Base-by-base conservation (phyloP, 352 stramenopile genomes). In the Globisporangium splendens region DNA sequence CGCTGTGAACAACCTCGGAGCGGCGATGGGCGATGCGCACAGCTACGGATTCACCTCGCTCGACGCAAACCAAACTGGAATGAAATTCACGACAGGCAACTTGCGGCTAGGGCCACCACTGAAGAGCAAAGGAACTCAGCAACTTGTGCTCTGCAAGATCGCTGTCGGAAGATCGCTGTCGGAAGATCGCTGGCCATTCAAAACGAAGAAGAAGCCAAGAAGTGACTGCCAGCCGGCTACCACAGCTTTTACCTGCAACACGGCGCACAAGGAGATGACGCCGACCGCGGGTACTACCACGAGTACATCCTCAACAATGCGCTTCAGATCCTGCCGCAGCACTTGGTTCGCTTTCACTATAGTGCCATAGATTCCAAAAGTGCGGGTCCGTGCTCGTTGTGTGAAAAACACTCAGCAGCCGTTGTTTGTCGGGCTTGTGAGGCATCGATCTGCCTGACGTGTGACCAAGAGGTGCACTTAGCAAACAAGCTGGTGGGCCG, bases 401-500 rank as follows among this genome's bases (percentile, higher is more conserved):
- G 84, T 61, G 82, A 92, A 42, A 77, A 77, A 24, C 58, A 77
- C 14, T 28, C 67, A 1, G 84, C 82, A 6, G 62, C 67, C 10
- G 60, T 92, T 8, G 41, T 65, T 3, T 94, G 84, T 44, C 78
- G 73, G 24, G 66, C 79, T 3, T 94, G 82, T 58, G 80, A 89
- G 33, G 82, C 79, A 1, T 63, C 86, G 18, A 72, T 92, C n/a
- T 94, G 84, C 56, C 50, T 56, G 2, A 51, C 65, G 20, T 94
- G 84, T 47, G 84, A 93, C 58, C 56, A 87, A 22, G 61, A 88
- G 59, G 73, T 91, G 8, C 82, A 94, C 59, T 89, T 78, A 13
- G 80, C 84, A 5, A 94, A 94, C 68, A 94, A 91, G 38, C 71
- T 94, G 41, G 82, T 86, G 17, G 72, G 79, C 38, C 76, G 83